Conservation (phyloP, 768 basidiomycete species). For the Boletellus sp. region DNA sequence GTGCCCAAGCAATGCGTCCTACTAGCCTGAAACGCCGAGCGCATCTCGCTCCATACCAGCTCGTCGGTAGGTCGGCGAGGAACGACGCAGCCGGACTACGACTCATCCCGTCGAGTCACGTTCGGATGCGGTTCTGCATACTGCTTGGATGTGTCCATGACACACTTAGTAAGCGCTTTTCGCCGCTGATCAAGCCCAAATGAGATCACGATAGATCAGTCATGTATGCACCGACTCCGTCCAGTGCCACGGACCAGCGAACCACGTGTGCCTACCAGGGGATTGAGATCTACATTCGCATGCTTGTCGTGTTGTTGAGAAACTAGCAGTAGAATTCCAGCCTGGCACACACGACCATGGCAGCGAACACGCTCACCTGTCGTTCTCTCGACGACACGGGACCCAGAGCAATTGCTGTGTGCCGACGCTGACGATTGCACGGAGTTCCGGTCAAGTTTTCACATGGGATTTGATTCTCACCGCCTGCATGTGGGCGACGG, state of each 20-base stretch:
- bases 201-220: slow-evolving; percentile 8
- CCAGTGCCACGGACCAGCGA: slow-evolving; percentile 1
- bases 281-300: slow-evolving; percentile 12
- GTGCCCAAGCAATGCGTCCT: slow-evolving; percentile 18
- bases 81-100: slow-evolving; percentile 12
- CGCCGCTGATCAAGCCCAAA: slow-evolving; percentile 20
- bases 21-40: slow-evolving; percentile 15
- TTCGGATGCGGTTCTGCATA: neutral
- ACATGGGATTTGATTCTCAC: slow-evolving; percentile 21
- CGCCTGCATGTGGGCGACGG: slow-evolving; percentile 20
- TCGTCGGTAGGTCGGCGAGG: slow-evolving; percentile 22
- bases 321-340: neutral
- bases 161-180: slow-evolving; percentile 9
- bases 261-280: slow-evolving; percentile 16
- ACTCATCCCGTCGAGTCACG: slow-evolving; percentile 12
- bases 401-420: slow-evolving; percentile 17
- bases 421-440: slow-evolving; percentile 10
- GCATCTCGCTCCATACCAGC: slow-evolving; percentile 9
- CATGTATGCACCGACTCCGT: slow-evolving; percentile 8
- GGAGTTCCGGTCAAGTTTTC: slow-evolving; percentile 17
- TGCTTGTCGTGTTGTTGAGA: slow-evolving; percentile 16
- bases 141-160: neutral
- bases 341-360: neutral
- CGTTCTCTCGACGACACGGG: neutral
- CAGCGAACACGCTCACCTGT: neutral